A percentile compares a stretch with the other conserved stretches of the same genome.
phyloP scores from a whole-genome alignment of 768 basidiomycete species.

The Tylopilus plumbeoviolaceoides region DNA sequence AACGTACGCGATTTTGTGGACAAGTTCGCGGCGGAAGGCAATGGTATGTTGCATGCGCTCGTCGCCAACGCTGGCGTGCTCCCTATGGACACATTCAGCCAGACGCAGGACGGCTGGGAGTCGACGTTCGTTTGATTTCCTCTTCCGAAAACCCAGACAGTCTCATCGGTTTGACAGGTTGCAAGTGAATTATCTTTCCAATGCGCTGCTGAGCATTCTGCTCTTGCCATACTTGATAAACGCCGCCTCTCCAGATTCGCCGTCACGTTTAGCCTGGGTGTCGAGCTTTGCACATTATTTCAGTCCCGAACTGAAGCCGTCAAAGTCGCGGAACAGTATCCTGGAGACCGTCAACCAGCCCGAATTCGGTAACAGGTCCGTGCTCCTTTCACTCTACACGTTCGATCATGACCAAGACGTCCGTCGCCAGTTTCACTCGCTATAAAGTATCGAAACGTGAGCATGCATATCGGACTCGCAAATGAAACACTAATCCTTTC shows the following conservation, averaged over 20 bases:
- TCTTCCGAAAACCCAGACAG: not conserved
- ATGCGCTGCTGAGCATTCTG: constrained; percentile 30
- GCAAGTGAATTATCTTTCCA: constrained; percentile 35
- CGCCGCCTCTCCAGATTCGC: constrained; percentile 18
- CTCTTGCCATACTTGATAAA: constrained; percentile 32
- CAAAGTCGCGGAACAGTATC: constrained; percentile 13
- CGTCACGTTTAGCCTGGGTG: constrained; percentile 28
- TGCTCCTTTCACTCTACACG: not conserved
- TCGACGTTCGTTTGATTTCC: constrained; percentile 28
- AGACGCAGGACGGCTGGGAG: constrained; percentile 49
- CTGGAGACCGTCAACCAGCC: constrained; percentile 23
- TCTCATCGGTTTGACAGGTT: constrained; percentile 17
- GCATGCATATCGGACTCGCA: not conserved
- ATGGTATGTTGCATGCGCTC: constrained; percentile 25
- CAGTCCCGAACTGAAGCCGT: not conserved
- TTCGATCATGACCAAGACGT: not conserved
- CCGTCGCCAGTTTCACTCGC: constrained; percentile 10
- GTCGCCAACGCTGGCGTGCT: constrained; percentile 31
- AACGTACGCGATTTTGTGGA: constrained; percentile 31
- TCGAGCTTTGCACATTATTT: constrained; percentile 30
- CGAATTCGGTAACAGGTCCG: constrained; percentile 21
- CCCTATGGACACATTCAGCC: constrained; percentile 7
- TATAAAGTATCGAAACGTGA: constrained; percentile 27
- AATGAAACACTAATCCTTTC: not conserved
- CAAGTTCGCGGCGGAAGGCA: constrained; percentile 23